phyloP scores from a whole-genome alignment of 78 protist genomes.

The Dictyostelium firmibasis region DNA sequence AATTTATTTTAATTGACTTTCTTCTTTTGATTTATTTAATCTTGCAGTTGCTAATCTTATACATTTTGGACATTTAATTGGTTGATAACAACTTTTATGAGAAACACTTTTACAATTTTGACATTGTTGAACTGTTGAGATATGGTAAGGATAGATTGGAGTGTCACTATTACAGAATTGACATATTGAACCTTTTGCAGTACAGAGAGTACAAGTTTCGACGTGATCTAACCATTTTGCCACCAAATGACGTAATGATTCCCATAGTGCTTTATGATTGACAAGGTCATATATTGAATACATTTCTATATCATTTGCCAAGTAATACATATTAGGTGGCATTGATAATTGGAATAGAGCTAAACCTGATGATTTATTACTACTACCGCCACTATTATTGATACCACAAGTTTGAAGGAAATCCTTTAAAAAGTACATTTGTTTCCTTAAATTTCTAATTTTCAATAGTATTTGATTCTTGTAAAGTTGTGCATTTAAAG shows the following conservation, averaged over 20 bases:
- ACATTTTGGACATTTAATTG: constrained; percentile 62
- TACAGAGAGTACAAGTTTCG: constrained; percentile 28
- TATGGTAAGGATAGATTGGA: constrained; percentile 38
- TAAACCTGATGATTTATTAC: background rate
- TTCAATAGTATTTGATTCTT: constrained; percentile 5
- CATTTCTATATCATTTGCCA: constrained; percentile 4
- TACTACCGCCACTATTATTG: background rate
- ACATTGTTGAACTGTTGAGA: constrained; percentile 13
- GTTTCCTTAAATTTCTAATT: constrained; percentile 39
- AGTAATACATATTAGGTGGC: background rate
- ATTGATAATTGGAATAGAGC: background rate
- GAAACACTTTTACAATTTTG: background rate
- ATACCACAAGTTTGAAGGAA: constrained; percentile 16
- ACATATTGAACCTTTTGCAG: constrained; percentile 36
- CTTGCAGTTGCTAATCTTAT: constrained; percentile 24
- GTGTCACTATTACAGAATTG: constrained; percentile 25
- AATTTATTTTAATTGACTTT: background rate
- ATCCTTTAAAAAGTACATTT: constrained; percentile 58
- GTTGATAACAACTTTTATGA: constrained; percentile 23
- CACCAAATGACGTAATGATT: constrained; percentile 2
- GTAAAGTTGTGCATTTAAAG: constrained; percentile 18
- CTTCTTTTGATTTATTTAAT: background rate
- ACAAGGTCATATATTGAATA: constrained; percentile 32
- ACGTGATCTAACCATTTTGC: constrained; percentile 70
- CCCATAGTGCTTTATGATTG: constrained; percentile 13